Evolutionary conservation across 2,329 filamentous ascomycete genomes (phyloP), one percentile per base, ranked within the genome.

Genomic region (Fusarium nelsonii): DNA sequence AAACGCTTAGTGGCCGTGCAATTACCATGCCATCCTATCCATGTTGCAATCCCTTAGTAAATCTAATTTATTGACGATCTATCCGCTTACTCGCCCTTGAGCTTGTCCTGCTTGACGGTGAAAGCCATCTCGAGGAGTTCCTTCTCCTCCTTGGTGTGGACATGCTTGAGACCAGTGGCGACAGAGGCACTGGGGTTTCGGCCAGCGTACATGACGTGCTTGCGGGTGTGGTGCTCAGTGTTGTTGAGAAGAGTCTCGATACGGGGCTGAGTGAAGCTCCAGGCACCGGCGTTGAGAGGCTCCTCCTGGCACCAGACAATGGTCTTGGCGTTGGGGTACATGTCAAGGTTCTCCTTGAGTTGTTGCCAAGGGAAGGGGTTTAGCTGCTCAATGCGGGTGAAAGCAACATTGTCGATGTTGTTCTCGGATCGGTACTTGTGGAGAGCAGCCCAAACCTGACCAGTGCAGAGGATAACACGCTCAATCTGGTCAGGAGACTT

Each of bases 351-450:
- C 81, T 98, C 95, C 85, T 92, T 93, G 57, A 99, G 89, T 82
- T 96, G 94, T 75, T 94, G 90, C 95, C 96, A 99, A 52, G 96
- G 96, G 92, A 99, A 99, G 76, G 96, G 96, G 84, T 99, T 94
- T 65, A 99, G 88, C 84, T 99, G 96, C 85, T 99, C 96, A 73
- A 99, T 89, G 78, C 96, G 94, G 23, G 94, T 97, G 79, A 99
- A 91, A 77, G 95, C 96, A 20, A 95, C 92, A 78, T 97, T 91
- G 81, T 94, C 93, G 78, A 97, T 88, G 71, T 92, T 90, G 79
- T 97, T 91, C 69, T 93, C 88, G 74, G 92, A 89, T 75, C 96
- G 94, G 87, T 97, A 90, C 85, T 98, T 98, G 83, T 91, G 85
- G 44, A 99, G 89, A 26, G 94, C 91, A 51, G 91, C 90, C 82